These are phyloP conservation scores for Leptoxyphium fumago DNA, from an alignment of 2,329 filamentous ascomycete species.

Conservation along the genomic window DNA sequence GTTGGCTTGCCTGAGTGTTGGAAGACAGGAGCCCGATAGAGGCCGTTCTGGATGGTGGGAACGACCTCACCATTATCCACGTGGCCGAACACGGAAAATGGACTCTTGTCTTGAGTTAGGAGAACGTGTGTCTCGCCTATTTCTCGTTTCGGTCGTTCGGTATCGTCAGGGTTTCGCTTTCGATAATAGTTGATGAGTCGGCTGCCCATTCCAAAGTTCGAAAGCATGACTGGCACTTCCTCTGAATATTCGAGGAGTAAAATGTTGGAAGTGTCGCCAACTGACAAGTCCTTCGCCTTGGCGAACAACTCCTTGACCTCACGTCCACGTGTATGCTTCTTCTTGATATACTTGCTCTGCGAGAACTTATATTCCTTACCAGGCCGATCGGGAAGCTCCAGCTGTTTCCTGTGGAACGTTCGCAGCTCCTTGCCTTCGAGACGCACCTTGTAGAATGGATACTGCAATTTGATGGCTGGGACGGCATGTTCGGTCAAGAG, in stretches of 20 bases:
- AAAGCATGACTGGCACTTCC: slow-evolving; percentile 78
- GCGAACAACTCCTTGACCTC: slow-evolving; percentile 65
- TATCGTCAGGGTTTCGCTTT: slow-evolving; percentile 65
- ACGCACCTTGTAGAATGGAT: slow-evolving; percentile 89
- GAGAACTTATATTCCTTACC: slow-evolving; percentile 59
- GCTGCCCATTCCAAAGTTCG: slow-evolving; percentile 95
- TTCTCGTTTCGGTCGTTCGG: slow-evolving; percentile 60
- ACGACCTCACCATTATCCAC: slow-evolving; percentile 84
- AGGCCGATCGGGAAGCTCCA: slow-evolving; percentile 46
- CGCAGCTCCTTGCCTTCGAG: slow-evolving; percentile 56
- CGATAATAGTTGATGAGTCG: slow-evolving; percentile 95
- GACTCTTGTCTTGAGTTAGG: slow-evolving; percentile 85
- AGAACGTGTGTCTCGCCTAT: slow-evolving; percentile 81
- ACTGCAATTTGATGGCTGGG: slow-evolving; percentile 80
- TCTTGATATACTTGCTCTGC: slow-evolving; percentile 58
- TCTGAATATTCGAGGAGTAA: slow-evolving; percentile 92
- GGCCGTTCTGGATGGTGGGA: slow-evolving; percentile 81
- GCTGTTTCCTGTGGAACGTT: slow-evolving; percentile 70
- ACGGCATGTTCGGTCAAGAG: slow-evolving; percentile 89
- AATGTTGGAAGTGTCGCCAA: slow-evolving; percentile 71
- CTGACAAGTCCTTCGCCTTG: slow-evolving; percentile 63
- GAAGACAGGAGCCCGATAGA: slow-evolving; percentile 91
- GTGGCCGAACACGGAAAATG: slow-evolving; percentile 87
- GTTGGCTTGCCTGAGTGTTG: slow-evolving; percentile 62
- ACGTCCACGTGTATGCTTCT: slow-evolving; percentile 69